A percentile compares a stretch with the other conserved stretches of the same genome.
phyloP scores from a whole-genome alignment of 768 basidiomycete genomes.

The Amyloporia xantha region DNA sequence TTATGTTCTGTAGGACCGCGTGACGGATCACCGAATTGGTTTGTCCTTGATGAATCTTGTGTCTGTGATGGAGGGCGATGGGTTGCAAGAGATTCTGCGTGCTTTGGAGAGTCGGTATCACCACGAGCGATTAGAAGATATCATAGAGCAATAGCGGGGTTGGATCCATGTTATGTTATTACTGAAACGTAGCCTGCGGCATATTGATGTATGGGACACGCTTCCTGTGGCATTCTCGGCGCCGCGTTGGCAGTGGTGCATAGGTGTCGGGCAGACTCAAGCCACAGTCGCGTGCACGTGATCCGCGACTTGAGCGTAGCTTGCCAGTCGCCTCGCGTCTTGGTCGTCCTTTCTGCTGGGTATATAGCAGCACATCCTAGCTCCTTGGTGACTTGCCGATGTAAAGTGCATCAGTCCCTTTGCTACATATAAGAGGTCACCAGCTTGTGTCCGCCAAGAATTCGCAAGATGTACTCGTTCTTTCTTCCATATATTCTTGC shows the following conservation, averaged over 20 bases:
- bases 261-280: too few species aligned
- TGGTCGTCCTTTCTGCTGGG: not conserved
- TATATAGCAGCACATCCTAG: not conserved
- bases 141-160: slow-evolving; percentile 8
- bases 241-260: too few species aligned
- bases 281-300: not conserved
- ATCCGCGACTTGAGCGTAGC: not conserved
- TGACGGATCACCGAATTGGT: slow-evolving; percentile 89
- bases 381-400: not conserved
- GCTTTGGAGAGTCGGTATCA: slow-evolving; percentile 39
- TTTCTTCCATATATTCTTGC: not conserved
- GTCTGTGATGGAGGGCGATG: slow-evolving; percentile 62
- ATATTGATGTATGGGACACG: too few species aligned
- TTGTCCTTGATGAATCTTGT: slow-evolving; percentile 63
- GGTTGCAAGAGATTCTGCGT: slow-evolving; percentile 48
- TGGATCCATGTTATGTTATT: too few species aligned
- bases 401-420: not conserved
- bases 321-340: not conserved
- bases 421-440: not conserved
- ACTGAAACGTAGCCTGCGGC: too few species aligned
- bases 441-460: not conserved
- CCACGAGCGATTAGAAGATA: slow-evolving; percentile 21
- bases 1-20: slow-evolving; percentile 54
- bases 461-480: not conserved
- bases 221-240: too few species aligned